Evolutionary conservation across 2,329 filamentous ascomycete genomes (phyloP).

Genomic region (Sporothrix euskadiensis): DNA sequence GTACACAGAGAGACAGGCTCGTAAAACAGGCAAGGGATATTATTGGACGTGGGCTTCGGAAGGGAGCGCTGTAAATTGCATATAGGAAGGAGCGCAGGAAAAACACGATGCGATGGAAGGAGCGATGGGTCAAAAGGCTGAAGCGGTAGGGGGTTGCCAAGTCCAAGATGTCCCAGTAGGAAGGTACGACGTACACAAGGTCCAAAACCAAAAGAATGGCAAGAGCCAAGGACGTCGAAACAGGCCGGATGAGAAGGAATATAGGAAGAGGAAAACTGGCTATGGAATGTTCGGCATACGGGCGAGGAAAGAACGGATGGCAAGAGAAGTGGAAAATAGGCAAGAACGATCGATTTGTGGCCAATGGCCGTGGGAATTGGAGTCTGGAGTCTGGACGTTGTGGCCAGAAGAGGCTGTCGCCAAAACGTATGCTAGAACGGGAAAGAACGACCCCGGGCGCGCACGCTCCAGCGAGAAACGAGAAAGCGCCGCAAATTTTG

Average conservation of each 20-base stretch:
- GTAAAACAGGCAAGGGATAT: neutral
- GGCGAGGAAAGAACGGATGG: conserved; percentile 22
- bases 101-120: conserved; percentile 6
- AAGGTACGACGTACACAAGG: conserved; percentile 7
- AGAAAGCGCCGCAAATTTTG: neutral
- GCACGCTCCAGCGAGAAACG: neutral
- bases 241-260: conserved; percentile 4
- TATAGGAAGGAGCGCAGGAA: conserved; percentile 3
- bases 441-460: conserved; percentile 4
- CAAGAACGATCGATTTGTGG: conserved; percentile 2
- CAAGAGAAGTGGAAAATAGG: neutral
- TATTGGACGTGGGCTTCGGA: conserved; percentile 8
- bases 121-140: conserved; percentile 7
- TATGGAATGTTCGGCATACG: neutral
- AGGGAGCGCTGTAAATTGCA: conserved; percentile 10
- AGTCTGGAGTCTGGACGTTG: neutral
- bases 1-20: neutral
- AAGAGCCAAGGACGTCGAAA: neutral
- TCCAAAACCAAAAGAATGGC: neutral
- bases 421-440: conserved; percentile 23
- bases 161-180: neutral
- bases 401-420: conserved; percentile 24
- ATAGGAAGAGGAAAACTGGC: neutral
- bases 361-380: conserved; percentile 23
- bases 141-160: neutral